Percentiles rank a stretch among this genome's conserved stretches.
phyloP scores from a whole-genome alignment of 306 rosid genomes.

The Purshia tridentata region DNA sequence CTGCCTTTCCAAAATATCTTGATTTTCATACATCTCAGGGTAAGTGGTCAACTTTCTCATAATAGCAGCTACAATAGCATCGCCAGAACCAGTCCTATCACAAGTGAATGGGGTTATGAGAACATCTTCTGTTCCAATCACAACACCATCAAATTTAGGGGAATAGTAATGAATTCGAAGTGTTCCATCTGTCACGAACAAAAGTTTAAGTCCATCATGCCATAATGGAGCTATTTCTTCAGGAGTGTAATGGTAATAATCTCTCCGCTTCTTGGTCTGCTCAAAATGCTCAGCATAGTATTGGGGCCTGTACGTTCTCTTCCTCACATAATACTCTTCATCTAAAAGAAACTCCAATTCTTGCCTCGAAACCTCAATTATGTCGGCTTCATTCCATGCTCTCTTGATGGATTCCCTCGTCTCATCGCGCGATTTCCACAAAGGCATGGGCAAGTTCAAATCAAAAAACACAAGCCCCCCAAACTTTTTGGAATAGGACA shows the following conservation, averaged over 20 bases:
- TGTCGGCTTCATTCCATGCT: slow-evolving; percentile 79
- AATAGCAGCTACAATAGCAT: slow-evolving; percentile 88
- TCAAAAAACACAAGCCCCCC: slow-evolving; percentile 69
- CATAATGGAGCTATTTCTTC: slow-evolving; percentile 81
- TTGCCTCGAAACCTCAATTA: slow-evolving; percentile 73
- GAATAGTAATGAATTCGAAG: slow-evolving; percentile 77
- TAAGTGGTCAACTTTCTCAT: slow-evolving; percentile 75
- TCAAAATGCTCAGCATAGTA: slow-evolving; percentile 70
- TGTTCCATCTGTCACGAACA: slow-evolving; percentile 86
- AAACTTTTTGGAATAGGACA: slow-evolving; percentile 44
- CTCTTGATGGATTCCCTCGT: slow-evolving; percentile 57
- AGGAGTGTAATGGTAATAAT: slow-evolving; percentile 71
- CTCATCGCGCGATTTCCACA: slow-evolving; percentile 79
- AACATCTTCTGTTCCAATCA: slow-evolving; percentile 90
- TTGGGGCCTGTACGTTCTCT: slow-evolving; percentile 71
- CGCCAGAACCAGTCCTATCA: slow-evolving; percentile 96
- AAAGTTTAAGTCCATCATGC: slow-evolving; percentile 66
- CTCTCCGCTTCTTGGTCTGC: slow-evolving; percentile 65
- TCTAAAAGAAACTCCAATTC: slow-evolving; percentile 92
- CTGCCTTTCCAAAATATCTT: slow-evolving; percentile 73
- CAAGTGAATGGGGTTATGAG: slow-evolving; percentile 92
- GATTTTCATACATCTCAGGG: slow-evolving; percentile 74
- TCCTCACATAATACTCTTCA: slow-evolving; percentile 65
- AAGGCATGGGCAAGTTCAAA: slow-evolving; percentile 64
- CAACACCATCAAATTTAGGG: slow-evolving; percentile 70